Conservation (phyloP, 768 basidiomycete genomes). For the Kwoniella dejecticola region DNA sequence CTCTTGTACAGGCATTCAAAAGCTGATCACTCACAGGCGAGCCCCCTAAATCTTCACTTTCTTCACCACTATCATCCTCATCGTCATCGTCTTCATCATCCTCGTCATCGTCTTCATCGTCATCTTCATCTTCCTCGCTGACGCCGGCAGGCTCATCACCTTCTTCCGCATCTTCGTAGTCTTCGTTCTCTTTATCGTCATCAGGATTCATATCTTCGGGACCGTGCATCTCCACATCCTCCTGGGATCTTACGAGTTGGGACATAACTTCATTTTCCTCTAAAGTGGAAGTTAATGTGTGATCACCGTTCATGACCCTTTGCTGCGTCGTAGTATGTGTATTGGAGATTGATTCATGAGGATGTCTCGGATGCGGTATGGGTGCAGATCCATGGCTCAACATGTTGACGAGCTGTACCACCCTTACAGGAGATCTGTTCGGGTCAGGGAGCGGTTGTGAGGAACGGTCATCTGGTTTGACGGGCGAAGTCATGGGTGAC, state of each 20-base stretch:
- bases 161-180: conserved; percentile 25
- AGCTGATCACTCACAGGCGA: conserved; percentile 23
- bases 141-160: conserved; percentile 23
- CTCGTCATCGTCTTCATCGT: conserved; percentile 31
- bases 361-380: background rate
- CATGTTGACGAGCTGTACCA: conserved; percentile 6
- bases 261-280: conserved; percentile 13
- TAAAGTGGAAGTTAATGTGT: background rate
- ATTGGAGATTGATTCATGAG: no score
- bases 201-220: background rate
- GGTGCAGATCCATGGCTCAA: background rate
- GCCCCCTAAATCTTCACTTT: conserved; percentile 34
- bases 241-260: background rate
- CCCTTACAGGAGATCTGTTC: background rate
- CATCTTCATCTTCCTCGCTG: conserved; percentile 26
- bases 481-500: conserved; percentile 6
- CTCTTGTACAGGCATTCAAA: background rate
- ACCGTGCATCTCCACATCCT: conserved; percentile 13
- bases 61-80: conserved; percentile 26
- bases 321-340: background rate
- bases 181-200: conserved; percentile 5
- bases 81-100: conserved; percentile 35
- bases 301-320: background rate
- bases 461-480: background rate
- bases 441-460: no score